Percentiles rank a stretch among this genome's conserved stretches.
Evolutionary conservation across 805 yeast genomes (phyloP).

Genomic region (Yarrowia sp.): DNA sequence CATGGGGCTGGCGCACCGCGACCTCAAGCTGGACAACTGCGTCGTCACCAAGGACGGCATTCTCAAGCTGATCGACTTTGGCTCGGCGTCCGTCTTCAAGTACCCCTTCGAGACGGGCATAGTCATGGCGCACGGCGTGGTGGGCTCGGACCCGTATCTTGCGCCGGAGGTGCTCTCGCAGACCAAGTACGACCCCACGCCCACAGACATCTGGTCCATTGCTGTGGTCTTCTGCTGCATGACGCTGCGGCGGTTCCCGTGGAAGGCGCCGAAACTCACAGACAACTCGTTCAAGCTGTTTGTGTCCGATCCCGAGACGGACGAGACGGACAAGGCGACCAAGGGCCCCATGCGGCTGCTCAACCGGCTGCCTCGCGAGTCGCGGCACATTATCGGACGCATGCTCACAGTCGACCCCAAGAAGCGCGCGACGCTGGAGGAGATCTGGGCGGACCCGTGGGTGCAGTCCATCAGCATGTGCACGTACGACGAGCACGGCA

Average conservation of each 20-base stretch:
- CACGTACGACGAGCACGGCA: slow-evolving; percentile 34
- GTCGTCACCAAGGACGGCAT: slow-evolving; percentile 80
- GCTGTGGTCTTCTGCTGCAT: slow-evolving; percentile 91
- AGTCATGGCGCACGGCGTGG: slow-evolving; percentile 78
- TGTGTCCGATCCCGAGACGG: slow-evolving; percentile 36
- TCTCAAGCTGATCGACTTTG: slow-evolving; percentile 88
- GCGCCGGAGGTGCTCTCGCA: slow-evolving; percentile 91
- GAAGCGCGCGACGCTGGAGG: slow-evolving; percentile 57
- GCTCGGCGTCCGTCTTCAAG: slow-evolving; percentile 86
- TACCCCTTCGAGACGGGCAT: slow-evolving; percentile 56
- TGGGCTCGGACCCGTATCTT: slow-evolving; percentile 84
- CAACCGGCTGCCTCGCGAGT: slow-evolving; percentile 64
- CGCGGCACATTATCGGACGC: slow-evolving; percentile 56
- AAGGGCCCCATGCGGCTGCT: slow-evolving; percentile 73
- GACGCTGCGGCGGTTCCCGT: slow-evolving; percentile 87
- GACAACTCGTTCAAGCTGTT: slow-evolving; percentile 83
- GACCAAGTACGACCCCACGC: slow-evolving; percentile 82
- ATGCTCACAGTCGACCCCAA: slow-evolving; percentile 65
- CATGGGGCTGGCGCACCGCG: slow-evolving; percentile 88
- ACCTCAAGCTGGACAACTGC: slow-evolving; percentile 88
- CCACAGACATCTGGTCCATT: slow-evolving; percentile 91
- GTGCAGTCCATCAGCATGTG: slow-evolving; percentile 57
- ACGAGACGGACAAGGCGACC: slow-evolving; percentile 35
- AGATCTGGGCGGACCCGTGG: slow-evolving; percentile 59
- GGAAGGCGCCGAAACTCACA: slow-evolving; percentile 84